Evolutionary conservation across 768 basidiomycete genomes (phyloP).

Genomic region (Russula sp.): DNA sequence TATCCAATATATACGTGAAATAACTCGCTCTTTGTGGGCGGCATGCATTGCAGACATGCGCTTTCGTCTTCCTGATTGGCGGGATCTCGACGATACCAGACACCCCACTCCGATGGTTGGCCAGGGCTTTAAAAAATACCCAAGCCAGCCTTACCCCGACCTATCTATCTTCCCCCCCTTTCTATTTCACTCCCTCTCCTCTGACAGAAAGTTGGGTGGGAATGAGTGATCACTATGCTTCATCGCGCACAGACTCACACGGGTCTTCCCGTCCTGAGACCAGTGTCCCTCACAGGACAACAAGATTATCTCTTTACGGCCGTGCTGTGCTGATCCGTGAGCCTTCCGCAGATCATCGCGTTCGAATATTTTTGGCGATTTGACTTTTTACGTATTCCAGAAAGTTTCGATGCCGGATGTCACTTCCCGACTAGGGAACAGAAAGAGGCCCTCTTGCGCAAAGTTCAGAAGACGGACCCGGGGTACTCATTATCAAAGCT

Average conservation of each 20-base stretch:
- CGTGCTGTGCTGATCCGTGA: neutral
- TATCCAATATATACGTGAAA: no score
- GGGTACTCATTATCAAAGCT: neutral
- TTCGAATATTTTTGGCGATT: neutral
- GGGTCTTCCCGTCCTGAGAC: neutral
- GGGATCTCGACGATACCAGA: no score
- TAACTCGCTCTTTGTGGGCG: no score
- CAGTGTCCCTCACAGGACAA: neutral
- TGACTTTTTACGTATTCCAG: neutral
- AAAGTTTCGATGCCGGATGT: neutral
- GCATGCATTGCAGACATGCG: no score
- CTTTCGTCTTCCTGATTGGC: no score
- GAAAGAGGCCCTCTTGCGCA: neutral
- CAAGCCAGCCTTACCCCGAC: no score
- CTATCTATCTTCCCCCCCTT: neutral
- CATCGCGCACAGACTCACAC: neutral
- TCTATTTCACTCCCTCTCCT: no score
- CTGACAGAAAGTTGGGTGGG: neutral
- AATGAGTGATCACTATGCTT: neutral
- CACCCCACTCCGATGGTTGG: no score
- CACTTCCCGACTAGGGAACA: neutral
- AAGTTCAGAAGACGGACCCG: conserved; percentile 10
- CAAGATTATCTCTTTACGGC: neutral
- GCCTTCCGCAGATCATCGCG: neutral
- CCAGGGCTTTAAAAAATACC: no score